Percentiles rank a stretch among this genome's conserved stretches.
Conservation (phyloP, 495 filamentous ascomycete species). For the Polyplosphaeria fusca region DNA sequence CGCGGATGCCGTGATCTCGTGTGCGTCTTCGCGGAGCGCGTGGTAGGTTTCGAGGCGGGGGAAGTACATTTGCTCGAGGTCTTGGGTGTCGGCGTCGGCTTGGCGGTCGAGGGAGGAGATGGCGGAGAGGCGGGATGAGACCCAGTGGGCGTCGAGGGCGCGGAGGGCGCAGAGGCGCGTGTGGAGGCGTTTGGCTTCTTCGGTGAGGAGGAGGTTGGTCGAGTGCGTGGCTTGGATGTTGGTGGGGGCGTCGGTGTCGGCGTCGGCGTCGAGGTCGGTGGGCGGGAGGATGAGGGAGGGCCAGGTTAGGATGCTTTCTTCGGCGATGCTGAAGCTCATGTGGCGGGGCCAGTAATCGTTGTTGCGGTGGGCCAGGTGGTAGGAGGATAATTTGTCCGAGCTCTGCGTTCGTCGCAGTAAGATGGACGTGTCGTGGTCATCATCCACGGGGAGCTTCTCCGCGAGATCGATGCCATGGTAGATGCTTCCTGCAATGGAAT, state of each 20-base stretch:
- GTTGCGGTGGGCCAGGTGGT: slow-evolving; percentile 42
- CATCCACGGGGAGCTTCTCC: slow-evolving; percentile 32
- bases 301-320: slow-evolving; percentile 80
- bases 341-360: slow-evolving; percentile 71
- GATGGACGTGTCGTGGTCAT: slow-evolving; percentile 22
- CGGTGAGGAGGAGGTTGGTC: slow-evolving; percentile 51
- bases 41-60: slow-evolving; percentile 65
- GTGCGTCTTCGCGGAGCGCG: slow-evolving; percentile 59
- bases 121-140: slow-evolving; percentile 56
- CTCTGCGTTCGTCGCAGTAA: slow-evolving; percentile 48
- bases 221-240: slow-evolving; percentile 34
- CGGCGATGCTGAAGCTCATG: slow-evolving; percentile 84
- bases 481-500: slow-evolving; percentile 38
- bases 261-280: slow-evolving; percentile 32
- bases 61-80: slow-evolving; percentile 65
- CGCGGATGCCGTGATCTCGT: slow-evolving; percentile 66
- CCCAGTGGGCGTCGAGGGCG: slow-evolving; percentile 60
- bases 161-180: slow-evolving; percentile 49
- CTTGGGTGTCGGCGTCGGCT: slow-evolving; percentile 58
- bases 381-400: slow-evolving; percentile 42
- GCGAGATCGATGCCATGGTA: slow-evolving; percentile 37
- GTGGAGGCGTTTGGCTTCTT: slow-evolving; percentile 60
- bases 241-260: slow-evolving; percentile 33
- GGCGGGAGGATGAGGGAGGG: slow-evolving; percentile 40
- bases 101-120: slow-evolving; percentile 63